Conservation (phyloP, 257 asterid genomes). For the Mitragyna speciosa region DNA sequence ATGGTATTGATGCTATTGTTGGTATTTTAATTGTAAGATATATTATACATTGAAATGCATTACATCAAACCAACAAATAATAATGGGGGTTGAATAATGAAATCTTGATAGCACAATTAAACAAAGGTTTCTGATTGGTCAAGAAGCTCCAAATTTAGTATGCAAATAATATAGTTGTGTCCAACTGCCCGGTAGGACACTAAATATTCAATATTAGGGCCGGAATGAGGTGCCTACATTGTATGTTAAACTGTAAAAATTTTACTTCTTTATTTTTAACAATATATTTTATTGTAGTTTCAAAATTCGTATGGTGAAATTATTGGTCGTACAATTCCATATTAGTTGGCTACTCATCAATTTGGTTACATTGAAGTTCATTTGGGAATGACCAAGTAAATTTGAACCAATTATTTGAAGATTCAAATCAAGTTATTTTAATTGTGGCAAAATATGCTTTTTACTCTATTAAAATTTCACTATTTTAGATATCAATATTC, state of each 20-base stretch:
- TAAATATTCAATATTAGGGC: not conserved
- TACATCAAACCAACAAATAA: not conserved
- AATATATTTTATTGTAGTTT: no score
- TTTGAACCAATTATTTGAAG: not conserved
- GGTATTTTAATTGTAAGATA: not conserved
- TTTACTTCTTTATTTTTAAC: not conserved
- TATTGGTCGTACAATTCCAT: not conserved
- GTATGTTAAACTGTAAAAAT: not conserved
- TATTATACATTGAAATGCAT: slow-evolving; percentile 1
- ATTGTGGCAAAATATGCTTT: no score
- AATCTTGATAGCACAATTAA: not conserved
- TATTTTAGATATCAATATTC: no score
- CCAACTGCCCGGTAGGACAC: not conserved
- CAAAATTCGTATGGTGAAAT: no score
- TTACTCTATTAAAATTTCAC: no score
- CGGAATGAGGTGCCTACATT: not conserved
- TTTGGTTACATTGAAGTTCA: not conserved
- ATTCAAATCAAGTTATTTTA: no score
- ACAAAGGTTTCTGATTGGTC: slow-evolving; percentile 5
- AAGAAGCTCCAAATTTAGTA: not conserved
- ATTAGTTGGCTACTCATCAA: not conserved
- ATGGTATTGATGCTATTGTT: not conserved
- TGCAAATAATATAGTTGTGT: not conserved
- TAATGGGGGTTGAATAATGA: not conserved
- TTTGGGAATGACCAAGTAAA: not conserved